Percentiles rank a stretch among this genome's conserved stretches.
Evolutionary conservation across 495 filamentous ascomycete genomes (phyloP).

Genomic region (Tuber microsphaerosporum): DNA sequence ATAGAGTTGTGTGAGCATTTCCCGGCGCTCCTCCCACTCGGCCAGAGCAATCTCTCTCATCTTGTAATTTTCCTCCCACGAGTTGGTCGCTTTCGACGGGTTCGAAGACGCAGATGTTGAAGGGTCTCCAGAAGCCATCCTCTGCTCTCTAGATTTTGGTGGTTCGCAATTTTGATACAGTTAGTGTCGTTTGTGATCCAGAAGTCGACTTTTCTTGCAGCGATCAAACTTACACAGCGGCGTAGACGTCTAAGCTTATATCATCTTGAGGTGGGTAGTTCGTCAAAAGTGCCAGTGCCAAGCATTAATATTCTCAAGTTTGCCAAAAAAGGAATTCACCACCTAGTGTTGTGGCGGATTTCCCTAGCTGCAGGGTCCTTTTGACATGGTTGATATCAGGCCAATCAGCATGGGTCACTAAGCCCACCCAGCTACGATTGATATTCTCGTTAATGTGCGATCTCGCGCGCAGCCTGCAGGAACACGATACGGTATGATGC

Average conservation of each 20-base stretch:
- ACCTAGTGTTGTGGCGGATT: not conserved
- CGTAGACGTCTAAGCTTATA: slow-evolving; percentile 3
- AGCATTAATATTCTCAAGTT: not conserved
- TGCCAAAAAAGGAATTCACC: not conserved
- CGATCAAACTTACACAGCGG: slow-evolving; percentile 1
- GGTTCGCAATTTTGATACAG: not conserved
- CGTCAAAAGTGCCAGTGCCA: slow-evolving; percentile 2
- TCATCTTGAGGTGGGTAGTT: not conserved
- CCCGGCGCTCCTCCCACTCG: slow-evolving; percentile 17
- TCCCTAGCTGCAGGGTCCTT: not conserved
- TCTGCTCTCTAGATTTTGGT: not conserved
- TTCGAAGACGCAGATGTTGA: not conserved
- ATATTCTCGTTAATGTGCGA: not conserved
- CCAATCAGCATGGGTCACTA: not conserved
- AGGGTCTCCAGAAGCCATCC: not conserved
- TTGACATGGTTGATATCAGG: not conserved
- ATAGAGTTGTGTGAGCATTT: slow-evolving; percentile 13
- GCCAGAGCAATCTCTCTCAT: slow-evolving; percentile 1
- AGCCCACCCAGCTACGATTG: not conserved
- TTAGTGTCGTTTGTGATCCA: not conserved
- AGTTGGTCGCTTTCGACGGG: not conserved
- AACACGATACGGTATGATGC: not conserved
- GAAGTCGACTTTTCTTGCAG: not conserved
- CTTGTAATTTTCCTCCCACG: slow-evolving; percentile 15
- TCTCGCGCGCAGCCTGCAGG: not conserved